Evolutionary conservation across 768 basidiomycete species (phyloP).

Genomic region (Nidularia pulvinata): DNA sequence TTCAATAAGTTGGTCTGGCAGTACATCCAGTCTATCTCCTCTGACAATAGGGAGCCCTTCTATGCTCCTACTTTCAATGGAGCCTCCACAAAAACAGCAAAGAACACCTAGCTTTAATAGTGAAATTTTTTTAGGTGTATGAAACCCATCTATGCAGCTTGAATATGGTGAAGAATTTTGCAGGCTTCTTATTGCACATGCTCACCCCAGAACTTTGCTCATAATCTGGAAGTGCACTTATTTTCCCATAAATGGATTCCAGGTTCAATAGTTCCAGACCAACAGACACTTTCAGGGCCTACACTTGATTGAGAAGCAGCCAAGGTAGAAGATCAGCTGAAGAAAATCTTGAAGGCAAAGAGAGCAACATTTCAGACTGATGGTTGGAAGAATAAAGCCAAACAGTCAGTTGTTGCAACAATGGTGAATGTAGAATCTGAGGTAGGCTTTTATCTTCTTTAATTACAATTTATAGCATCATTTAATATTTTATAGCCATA

Average conservation of each 20-base stretch:
- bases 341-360: constrained; percentile 6
- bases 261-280: constrained; percentile 10
- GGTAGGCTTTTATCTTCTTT: constrained; percentile 10
- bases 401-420: constrained; percentile 15
- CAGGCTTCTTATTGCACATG: too few species aligned
- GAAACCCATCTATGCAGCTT: too few species aligned
- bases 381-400: constrained; percentile 25
- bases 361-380: constrained; percentile 18
- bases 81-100: too few species aligned
- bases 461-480: background rate
- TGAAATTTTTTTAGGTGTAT: too few species aligned
- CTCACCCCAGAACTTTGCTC: constrained; percentile 15
- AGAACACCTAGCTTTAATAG: too few species aligned
- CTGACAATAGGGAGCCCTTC: too few species aligned
- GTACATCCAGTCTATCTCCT: too few species aligned
- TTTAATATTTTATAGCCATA: constrained; percentile 7
- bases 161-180: too few species aligned
- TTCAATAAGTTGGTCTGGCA: too few species aligned
- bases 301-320: constrained; percentile 8
- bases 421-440: constrained; percentile 18
- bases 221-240: constrained; percentile 10
- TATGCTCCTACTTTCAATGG: too few species aligned
- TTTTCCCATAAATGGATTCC: constrained; percentile 20
- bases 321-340: constrained; percentile 6
- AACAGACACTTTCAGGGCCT: constrained; percentile 9